These are phyloP conservation scores for Phylloporus sp. DNA, from an alignment of 1,284 basidiomycete genomes.

Conservation along the genomic window DNA sequence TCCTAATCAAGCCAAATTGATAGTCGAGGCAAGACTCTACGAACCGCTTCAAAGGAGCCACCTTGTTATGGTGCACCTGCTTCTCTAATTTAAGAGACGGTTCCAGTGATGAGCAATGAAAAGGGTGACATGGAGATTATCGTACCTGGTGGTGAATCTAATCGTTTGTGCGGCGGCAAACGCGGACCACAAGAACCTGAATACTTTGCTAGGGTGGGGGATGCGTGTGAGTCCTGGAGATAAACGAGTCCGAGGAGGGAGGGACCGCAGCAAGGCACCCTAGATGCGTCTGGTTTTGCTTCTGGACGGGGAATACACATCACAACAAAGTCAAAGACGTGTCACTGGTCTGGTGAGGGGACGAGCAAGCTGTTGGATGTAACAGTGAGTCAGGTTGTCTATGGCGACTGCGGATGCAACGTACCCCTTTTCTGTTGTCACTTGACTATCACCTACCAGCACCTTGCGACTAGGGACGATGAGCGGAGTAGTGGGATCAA, in stretches of 20 bases:
- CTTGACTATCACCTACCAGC: too few relatives aligned
- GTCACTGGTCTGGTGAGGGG: slow-evolving; percentile 30
- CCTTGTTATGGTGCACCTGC: slow-evolving; percentile 58
- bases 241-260: slow-evolving; percentile 38
- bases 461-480: too few relatives aligned
- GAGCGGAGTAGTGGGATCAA: too few relatives aligned
- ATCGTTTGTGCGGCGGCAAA: slow-evolving; percentile 60
- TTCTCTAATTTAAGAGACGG: slow-evolving; percentile 54
- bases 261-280: slow-evolving; percentile 37
- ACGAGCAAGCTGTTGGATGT: slow-evolving; percentile 25
- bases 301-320: slow-evolving; percentile 24
- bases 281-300: neutral
- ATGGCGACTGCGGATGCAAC: slow-evolving; percentile 14
- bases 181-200: slow-evolving; percentile 85
- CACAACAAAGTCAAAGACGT: slow-evolving; percentile 31
- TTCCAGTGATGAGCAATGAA: slow-evolving; percentile 65
- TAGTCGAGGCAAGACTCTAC: slow-evolving; percentile 62
- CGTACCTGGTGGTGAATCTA: slow-evolving; percentile 52
- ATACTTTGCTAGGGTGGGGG: slow-evolving; percentile 83
- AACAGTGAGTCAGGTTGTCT: slow-evolving; percentile 21
- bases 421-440: slow-evolving; percentile 11
- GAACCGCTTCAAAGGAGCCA: slow-evolving; percentile 68
- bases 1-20: slow-evolving; percentile 57
- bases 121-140: slow-evolving; percentile 67
- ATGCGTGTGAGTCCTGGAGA: slow-evolving; percentile 48